These are phyloP conservation scores for Pouteria glomerata DNA, from an alignment of 148 eudicot genomes.

Conservation along the genomic window DNA sequence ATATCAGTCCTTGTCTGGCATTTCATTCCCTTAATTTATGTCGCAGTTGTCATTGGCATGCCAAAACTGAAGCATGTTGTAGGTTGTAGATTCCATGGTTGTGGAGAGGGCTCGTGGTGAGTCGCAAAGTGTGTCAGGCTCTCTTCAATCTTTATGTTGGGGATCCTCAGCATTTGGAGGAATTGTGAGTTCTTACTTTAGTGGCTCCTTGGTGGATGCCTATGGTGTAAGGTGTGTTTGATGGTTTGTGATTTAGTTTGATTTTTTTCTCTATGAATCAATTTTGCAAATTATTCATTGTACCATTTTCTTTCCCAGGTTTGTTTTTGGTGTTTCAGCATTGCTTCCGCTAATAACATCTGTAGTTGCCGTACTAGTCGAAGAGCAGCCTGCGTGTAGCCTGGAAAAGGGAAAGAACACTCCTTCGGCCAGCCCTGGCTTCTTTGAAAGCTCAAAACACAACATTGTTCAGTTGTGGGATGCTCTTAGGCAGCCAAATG, in stretches of 20 bases:
- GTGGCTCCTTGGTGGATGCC: slow-evolving; percentile 95
- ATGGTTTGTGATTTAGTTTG: slow-evolving; percentile 3
- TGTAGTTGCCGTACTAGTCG: slow-evolving; percentile 86
- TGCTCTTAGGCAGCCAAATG: slow-evolving; percentile 82
- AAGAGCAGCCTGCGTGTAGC: slow-evolving; percentile 59
- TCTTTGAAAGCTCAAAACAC: slow-evolving; percentile 47
- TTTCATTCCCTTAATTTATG: background rate
- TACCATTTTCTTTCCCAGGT: slow-evolving; percentile 46
- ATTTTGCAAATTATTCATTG: background rate
- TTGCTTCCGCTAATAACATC: slow-evolving; percentile 93
- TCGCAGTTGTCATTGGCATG: background rate
- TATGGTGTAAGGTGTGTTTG: slow-evolving; percentile 88
- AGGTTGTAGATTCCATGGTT: slow-evolving; percentile 99
- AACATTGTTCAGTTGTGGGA: slow-evolving; percentile 64
- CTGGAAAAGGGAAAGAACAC: slow-evolving; percentile 37
- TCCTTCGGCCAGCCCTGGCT: slow-evolving; percentile 27
- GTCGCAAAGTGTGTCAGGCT: slow-evolving; percentile 95
- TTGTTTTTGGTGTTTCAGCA: slow-evolving; percentile 93
- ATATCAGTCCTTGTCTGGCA: background rate
- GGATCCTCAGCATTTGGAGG: slow-evolving; percentile 97
- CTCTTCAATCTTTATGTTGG: slow-evolving; percentile 98
- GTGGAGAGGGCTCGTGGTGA: slow-evolving; percentile 99
- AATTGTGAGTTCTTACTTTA: slow-evolving; percentile 92
- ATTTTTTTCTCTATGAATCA: background rate
- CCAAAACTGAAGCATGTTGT: slow-evolving; percentile 34